Conservation (phyloP, 1,284 basidiomycete species). For the Rhodotorula sp. region DNA sequence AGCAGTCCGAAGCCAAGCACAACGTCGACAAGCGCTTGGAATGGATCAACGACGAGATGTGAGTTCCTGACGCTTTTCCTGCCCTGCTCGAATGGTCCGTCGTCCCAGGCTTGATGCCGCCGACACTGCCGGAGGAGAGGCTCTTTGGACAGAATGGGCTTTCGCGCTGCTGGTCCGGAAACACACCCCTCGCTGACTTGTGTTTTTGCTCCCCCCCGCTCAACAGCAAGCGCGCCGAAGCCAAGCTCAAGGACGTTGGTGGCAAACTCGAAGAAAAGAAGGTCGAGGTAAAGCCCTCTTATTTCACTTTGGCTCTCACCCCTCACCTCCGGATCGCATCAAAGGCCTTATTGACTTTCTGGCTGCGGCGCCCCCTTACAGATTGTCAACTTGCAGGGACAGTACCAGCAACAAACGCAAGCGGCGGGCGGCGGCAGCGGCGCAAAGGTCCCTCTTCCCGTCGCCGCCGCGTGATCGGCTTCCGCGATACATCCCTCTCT, state of each 20-base stretch:
- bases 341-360: no score
- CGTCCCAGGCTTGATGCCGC: no score
- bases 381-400: slow-evolving; percentile 41
- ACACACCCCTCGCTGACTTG: no score
- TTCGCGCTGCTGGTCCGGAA: no score
- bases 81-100: no score
- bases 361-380: neutral
- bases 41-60: slow-evolving; percentile 90
- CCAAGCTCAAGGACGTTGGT: slow-evolving; percentile 70
- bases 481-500: no score
- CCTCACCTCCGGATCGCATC: no score
- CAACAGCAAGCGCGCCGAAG: slow-evolving; percentile 74
- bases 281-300: slow-evolving; percentile 60
- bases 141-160: no score
- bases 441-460: neutral
- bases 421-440: neutral
- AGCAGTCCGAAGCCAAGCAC: slow-evolving; percentile 77
- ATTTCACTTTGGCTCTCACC: neutral
- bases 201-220: neutral
- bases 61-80: slow-evolving; percentile 45
- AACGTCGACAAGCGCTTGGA: slow-evolving; percentile 90
- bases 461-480: neutral
- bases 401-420: slow-evolving; percentile 29
- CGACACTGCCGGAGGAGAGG: no score
- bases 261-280: slow-evolving; percentile 73